phyloP scores from a whole-genome alignment of 1,139 yeast species.

The Dujonia santamariae region DNA sequence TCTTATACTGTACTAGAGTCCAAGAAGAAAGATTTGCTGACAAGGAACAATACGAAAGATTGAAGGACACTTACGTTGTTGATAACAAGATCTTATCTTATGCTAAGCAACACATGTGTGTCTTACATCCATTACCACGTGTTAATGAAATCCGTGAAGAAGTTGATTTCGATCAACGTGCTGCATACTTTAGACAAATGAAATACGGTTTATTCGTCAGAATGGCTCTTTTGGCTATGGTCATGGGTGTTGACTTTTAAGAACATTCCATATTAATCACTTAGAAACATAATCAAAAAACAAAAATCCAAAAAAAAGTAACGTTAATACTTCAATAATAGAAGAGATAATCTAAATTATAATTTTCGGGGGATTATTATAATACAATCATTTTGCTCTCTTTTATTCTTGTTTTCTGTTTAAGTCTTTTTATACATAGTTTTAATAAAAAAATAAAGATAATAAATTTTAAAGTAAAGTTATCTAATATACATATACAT shows the following conservation, averaged over 20 bases:
- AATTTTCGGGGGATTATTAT: slow-evolving; percentile 1
- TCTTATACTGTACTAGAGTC: slow-evolving; percentile 95
- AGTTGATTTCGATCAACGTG: slow-evolving; percentile 98
- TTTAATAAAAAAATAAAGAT: slow-evolving; percentile 4
- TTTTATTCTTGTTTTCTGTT: background rate
- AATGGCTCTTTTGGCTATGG: slow-evolving; percentile 98
- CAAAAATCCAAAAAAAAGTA: slow-evolving; percentile 1
- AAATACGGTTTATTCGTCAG: slow-evolving; percentile 96
- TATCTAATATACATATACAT: slow-evolving; percentile 6
- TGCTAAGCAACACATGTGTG: slow-evolving; percentile 98
- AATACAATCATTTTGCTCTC: background rate
- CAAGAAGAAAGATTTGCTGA: slow-evolving; percentile 93
- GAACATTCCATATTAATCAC: background rate
- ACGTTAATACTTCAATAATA: background rate
- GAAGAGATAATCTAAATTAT: background rate
- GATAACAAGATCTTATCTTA: slow-evolving; percentile 87
- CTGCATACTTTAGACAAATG: slow-evolving; percentile 99
- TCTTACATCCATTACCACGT: slow-evolving; percentile 99
- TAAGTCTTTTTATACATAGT: background rate
- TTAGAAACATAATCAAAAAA: background rate
- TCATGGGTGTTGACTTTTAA: slow-evolving; percentile 76
- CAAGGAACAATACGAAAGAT: slow-evolving; percentile 73
- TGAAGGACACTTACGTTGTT: slow-evolving; percentile 88
- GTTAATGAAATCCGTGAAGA: slow-evolving; percentile 95
- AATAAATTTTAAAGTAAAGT: slow-evolving; percentile 4